Evolutionary conservation across 192 early-diverging fungal species (phyloP).

Genomic region (Phlyctochytrium arcticum): DNA sequence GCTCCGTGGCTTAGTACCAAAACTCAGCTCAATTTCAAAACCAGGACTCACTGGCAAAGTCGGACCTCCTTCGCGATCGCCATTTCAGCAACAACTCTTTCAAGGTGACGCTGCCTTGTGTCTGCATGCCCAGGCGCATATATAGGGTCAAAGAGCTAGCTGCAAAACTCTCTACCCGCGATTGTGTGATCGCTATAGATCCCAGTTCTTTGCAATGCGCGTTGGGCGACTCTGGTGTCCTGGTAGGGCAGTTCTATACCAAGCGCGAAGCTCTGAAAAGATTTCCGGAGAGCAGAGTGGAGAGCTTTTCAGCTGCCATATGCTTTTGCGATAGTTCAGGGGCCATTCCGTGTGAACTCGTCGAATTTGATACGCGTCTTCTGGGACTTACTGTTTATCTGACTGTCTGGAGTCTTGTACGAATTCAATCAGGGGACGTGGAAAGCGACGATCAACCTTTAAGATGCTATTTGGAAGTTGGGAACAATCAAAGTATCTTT

Average conservation of each 20-base stretch:
- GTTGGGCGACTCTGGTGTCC: too few species aligned
- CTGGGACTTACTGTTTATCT: conserved; percentile 5
- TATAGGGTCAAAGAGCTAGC: too few species aligned
- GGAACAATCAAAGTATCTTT: neutral
- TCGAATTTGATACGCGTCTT: conserved; percentile 5
- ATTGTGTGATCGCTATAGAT: too few species aligned
- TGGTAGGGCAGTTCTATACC: conserved; percentile 9
- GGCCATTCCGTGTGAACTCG: conserved; percentile 21
- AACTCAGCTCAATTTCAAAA: too few species aligned
- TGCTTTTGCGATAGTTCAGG: conserved; percentile 24
- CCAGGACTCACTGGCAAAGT: too few species aligned
- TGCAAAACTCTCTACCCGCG: too few species aligned
- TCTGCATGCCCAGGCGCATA: too few species aligned
- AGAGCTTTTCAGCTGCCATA: neutral
- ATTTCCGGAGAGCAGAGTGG: neutral
- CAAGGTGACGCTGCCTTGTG: too few species aligned
- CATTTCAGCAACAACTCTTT: too few species aligned
- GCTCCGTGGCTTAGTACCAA: too few species aligned
- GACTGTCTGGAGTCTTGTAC: conserved; percentile 10
- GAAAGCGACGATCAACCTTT: neutral
- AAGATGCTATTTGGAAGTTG: conserved; percentile 15
- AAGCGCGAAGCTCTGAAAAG: conserved; percentile 3
- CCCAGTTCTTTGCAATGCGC: too few species aligned
- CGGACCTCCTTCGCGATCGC: too few species aligned
- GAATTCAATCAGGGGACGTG: neutral